Evolutionary conservation across 164 flowering plant species (phyloP).

Genomic region (Chimonanthus salicifolius): DNA sequence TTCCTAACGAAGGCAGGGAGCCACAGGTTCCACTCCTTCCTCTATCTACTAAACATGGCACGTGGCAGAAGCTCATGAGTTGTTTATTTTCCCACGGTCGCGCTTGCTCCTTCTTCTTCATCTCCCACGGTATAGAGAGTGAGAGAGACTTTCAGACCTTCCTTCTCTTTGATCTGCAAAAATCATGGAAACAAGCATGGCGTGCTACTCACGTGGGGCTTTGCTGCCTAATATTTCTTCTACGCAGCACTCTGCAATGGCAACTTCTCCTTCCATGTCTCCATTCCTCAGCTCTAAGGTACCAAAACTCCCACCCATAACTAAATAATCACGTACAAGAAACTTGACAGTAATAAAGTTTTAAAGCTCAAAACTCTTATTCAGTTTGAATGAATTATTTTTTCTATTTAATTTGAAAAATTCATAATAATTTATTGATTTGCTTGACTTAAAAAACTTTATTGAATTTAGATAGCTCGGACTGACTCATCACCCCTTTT

Average conservation of each 20-base stretch:
- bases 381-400: too few species aligned
- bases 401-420: neutral
- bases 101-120: neutral
- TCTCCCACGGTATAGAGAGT: too few species aligned
- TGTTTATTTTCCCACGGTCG: neutral
- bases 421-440: neutral
- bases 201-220: slow-evolving; percentile 53
- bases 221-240: slow-evolving; percentile 49
- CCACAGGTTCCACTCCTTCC: neutral
- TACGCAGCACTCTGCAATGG: slow-evolving; percentile 40
- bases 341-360: too few species aligned
- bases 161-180: neutral
- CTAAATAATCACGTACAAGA: too few species aligned
- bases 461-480: too few species aligned
- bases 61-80: neutral
- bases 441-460: too few species aligned
- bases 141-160: too few species aligned
- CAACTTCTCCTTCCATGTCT: slow-evolving; percentile 45
- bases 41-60: neutral
- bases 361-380: too few species aligned
- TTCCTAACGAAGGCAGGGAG: neutral
- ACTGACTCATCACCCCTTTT: too few species aligned
- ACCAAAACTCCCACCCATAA: neutral
- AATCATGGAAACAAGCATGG: slow-evolving; percentile 65
- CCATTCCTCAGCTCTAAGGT: slow-evolving; percentile 55